Conservation (phyloP, 371 early-diverging fungal genomes). For the Mucor ambiguus region DNA sequence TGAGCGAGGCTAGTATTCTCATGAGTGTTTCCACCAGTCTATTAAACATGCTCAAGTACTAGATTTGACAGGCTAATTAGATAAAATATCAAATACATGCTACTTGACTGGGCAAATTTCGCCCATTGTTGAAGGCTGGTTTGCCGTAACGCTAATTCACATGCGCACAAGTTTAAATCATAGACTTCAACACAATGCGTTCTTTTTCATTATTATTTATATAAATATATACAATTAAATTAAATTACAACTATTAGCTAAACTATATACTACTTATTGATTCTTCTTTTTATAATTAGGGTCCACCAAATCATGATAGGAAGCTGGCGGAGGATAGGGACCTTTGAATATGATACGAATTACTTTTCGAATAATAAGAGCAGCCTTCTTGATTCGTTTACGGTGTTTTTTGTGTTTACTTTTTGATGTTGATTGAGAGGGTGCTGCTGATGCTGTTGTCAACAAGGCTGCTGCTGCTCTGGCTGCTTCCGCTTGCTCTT, state of each 20-base stretch:
- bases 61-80: background rate
- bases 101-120: no score
- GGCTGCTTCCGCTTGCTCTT: background rate
- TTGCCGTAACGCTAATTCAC: no score
- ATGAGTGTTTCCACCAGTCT: background rate
- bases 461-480: background rate
- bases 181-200: background rate
- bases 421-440: background rate
- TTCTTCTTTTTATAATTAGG: background rate
- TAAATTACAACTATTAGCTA: background rate
- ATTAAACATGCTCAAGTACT: background rate
- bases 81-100: background rate
- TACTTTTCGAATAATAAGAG: slow-evolving; percentile 15
- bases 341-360: slow-evolving; percentile 31
- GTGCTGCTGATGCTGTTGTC: background rate
- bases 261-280: slow-evolving; percentile 3
- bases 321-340: slow-evolving; percentile 41
- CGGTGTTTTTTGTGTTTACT: background rate
- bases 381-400: slow-evolving; percentile 4
- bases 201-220: background rate
- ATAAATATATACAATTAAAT: background rate
- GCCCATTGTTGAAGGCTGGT: no score
- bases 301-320: slow-evolving; percentile 11
- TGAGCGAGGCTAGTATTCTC: no score
- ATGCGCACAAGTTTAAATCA: background rate